These are phyloP conservation scores for Fusarium tupiense DNA, from an alignment of 2,329 filamentous ascomycete species.

Conservation along the genomic window DNA sequence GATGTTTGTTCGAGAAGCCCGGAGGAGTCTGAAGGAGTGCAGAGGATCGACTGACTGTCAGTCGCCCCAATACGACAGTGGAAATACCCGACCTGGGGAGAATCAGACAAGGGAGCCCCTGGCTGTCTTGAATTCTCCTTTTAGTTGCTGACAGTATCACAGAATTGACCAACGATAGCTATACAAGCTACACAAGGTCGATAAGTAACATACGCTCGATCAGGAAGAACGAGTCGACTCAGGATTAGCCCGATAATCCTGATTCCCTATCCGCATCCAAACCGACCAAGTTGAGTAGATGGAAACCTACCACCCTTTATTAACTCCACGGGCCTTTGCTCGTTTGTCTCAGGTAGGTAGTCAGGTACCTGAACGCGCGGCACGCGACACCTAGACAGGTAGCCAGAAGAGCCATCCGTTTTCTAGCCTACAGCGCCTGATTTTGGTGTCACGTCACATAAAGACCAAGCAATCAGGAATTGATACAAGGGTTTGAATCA, in stretches of 20 bases:
- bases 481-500: not conserved
- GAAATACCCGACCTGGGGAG: constrained; percentile 11
- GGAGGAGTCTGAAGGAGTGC: not conserved
- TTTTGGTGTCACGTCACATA: not conserved
- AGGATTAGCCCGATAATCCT: not conserved
- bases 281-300: not conserved
- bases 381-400: constrained; percentile 23
- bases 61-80: constrained; percentile 4
- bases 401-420: constrained; percentile 1
- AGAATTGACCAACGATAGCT: not conserved
- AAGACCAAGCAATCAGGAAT: not conserved
- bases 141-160: not conserved
- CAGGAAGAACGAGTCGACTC: not conserved
- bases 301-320: not conserved
- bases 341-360: constrained; percentile 13
- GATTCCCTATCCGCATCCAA: not conserved
- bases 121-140: not conserved
- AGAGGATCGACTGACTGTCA: constrained; percentile 27
- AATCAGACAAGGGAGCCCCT: constrained; percentile 4
- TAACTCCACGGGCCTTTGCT: not conserved
- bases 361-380: constrained; percentile 32
- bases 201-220: not conserved
- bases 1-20: constrained; percentile 3
- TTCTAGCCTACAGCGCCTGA: not conserved
- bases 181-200: too few relatives aligned